Evolutionary conservation across 2,329 filamentous ascomycete genomes (phyloP), one percentile per base, ranked within the genome.

Genomic region (Ophiostoma triangulosporum): DNA sequence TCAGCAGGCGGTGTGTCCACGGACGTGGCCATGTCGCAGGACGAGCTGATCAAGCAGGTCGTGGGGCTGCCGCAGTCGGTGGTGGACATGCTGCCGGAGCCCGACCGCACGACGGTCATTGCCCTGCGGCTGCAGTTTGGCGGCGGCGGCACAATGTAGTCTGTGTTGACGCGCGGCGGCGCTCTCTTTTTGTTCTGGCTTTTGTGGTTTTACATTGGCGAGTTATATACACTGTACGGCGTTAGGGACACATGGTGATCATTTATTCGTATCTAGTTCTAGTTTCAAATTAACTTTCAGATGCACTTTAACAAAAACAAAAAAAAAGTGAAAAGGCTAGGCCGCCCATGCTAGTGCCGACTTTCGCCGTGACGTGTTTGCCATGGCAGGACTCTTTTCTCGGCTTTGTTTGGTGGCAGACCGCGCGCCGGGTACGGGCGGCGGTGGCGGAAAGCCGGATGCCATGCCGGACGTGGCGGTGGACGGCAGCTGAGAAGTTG

Each of bases 81-180:
- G 54, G 89, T 97, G 60, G 84, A 91, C 64, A 78, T 81, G 63
- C 71, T 96, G 49, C 81, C 85, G 6, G 84, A 88, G 35, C 77
- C 79, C 20, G 84, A 93, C 63, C 76, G 85, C 52, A 78, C 79
- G 57, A 88, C 96, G 66, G 84, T 97, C 53, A 77, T 95, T 71
- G 74, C 83, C 35, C 71, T 96, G 54, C 76, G 88, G 29, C 48
- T 56, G 56, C 59, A 60, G 50, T 60, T 54, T 22, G 59, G 59
- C 6, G 54, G 54, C 1, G 55, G 57, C 2, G 54, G 57, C 2
- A 52, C 48, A 26, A 31, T 50, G 50, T 59, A 46, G 43, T 12
- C 9, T 12, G 3, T 20, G 11, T n/a, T 11, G 32, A 31, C 29
- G 12, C 6, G 29, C 29, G 29, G 6, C 12, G 11, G 32, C 12